Conservation (phyloP, 2,329 filamentous ascomycete genomes). For the Diaporthe ilicicola region DNA sequence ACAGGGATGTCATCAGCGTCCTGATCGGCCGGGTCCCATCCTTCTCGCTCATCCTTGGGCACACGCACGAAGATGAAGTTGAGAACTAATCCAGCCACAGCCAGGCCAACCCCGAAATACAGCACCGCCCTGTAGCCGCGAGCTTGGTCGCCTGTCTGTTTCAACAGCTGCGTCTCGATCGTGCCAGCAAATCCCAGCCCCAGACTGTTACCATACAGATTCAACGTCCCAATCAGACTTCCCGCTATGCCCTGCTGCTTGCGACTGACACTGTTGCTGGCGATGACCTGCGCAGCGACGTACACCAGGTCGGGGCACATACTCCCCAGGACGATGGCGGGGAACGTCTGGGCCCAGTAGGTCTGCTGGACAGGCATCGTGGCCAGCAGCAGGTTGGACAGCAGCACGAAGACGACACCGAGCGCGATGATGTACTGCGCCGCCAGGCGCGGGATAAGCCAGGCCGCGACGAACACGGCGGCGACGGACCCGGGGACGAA, state of each 20-base stretch:
- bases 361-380: slow-evolving; percentile 55
- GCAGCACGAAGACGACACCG: slow-evolving; percentile 45
- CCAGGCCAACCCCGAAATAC: slow-evolving; percentile 50
- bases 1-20: slow-evolving; percentile 2
- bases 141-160: slow-evolving; percentile 36
- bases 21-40: slow-evolving; percentile 38
- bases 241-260: slow-evolving; percentile 60
- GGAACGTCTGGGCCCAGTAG: slow-evolving; percentile 55
- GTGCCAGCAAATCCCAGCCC: slow-evolving; percentile 46
- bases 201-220: slow-evolving; percentile 43
- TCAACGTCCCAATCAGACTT: slow-evolving; percentile 53
- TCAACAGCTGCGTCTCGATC: slow-evolving; percentile 41
- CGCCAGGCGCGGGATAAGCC: slow-evolving; percentile 54
- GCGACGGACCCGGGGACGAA: slow-evolving; percentile 49
- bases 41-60: slow-evolving; percentile 49
- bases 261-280: slow-evolving; percentile 57
- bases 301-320: slow-evolving; percentile 59
- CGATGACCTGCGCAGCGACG: slow-evolving; percentile 60
- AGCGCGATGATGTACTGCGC: slow-evolving; percentile 58
- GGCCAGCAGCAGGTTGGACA: slow-evolving; percentile 47
- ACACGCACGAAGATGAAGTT: slow-evolving; percentile 50
- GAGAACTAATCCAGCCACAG: slow-evolving; percentile 44
- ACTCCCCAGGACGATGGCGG: slow-evolving; percentile 42
- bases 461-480: slow-evolving; percentile 52
- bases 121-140: slow-evolving; percentile 49